Base-by-base conservation (phyloP, 148 eudicot species). In the Vaccinium vitisidaea region DNA sequence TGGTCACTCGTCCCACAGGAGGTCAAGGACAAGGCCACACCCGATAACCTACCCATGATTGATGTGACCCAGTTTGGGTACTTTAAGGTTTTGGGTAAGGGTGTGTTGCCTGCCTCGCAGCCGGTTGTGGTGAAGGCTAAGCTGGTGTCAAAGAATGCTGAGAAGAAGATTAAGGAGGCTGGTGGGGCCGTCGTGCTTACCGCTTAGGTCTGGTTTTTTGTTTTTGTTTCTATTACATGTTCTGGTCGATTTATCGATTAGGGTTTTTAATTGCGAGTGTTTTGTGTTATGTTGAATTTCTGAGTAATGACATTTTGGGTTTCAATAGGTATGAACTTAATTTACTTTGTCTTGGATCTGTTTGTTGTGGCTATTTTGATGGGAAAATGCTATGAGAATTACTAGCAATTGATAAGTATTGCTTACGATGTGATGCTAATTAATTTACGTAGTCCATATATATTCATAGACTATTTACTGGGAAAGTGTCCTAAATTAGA, bases 111-210 rank as follows among this genome's bases (percentile, higher is more conserved):
- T 0, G 9, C 4, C 39, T n/a, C 71, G 1, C 81, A 83, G 43
- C 85, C 89, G 3, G 75, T 88, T 7, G 89, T 88, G 1, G 87
- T 88, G 0, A 88, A 88, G 86, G 87, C 89, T 9, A 88, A 88
- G 84, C 82, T 88, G 16, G 74, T 88, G 16, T 85, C 87, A 15
- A 88, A 88, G 84, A 78, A 32, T 4, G 92, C 92, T 0, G 92
- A 90, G 88, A 90, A 89, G 87, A 88, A 90, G 85, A 90, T 90
- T 16, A 90, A 90, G 87, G 89, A 88, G 43, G 90, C 89, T 55
- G 92, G 92, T 59, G 92, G 92, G 3, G 92, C 92, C 53, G 92
- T 90, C 27, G 78, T 90, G 50, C 91, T 90, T 32, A 87, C 92
- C 25, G 92, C 92, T 82, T 90, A 83, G 86, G 81, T 86, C 67